A percentile compares a stretch with the other conserved stretches of the same genome.
Conservation (phyloP, 2,329 filamentous ascomycete species). For the Monosporascus sp. region DNA sequence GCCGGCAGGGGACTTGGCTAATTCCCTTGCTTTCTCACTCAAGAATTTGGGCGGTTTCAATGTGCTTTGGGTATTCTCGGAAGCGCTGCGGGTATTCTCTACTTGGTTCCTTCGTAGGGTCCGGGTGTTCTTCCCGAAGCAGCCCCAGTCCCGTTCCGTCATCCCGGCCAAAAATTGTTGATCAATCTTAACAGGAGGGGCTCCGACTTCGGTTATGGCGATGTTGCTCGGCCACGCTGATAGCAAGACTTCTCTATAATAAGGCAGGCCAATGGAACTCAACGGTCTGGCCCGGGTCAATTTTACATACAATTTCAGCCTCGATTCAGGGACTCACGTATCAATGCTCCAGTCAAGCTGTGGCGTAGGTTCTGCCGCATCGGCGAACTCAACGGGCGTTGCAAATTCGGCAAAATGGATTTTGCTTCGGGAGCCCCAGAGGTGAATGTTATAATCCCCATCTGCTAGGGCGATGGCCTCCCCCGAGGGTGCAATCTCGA, state of each 20-base stretch:
- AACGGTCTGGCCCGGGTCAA: constrained; percentile 54
- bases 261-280: constrained; percentile 84
- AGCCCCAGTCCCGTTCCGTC: constrained; percentile 67
- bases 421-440: constrained; percentile 85
- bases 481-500: constrained; percentile 84
- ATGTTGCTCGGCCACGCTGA: constrained; percentile 87
- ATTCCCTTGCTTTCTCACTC: constrained; percentile 82
- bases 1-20: constrained; percentile 40
- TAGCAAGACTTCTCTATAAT: constrained; percentile 80
- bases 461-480: constrained; percentile 81
- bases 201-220: constrained; percentile 72
- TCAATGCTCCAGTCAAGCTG: constrained; percentile 66
- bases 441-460: constrained; percentile 69
- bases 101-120: constrained; percentile 75
- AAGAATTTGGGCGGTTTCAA: constrained; percentile 83
- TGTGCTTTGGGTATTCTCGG: constrained; percentile 55
- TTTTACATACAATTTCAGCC: not conserved
- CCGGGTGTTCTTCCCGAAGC: constrained; percentile 71
- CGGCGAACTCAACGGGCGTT: constrained; percentile 72
- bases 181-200: constrained; percentile 72
- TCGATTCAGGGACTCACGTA: constrained; percentile 47
- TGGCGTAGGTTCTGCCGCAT: constrained; percentile 53
- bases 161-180: constrained; percentile 62
- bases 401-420: constrained; percentile 81
- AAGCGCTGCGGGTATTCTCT: constrained; percentile 62